phyloP scores from a whole-genome alignment of 305 asterid species.

The Ajuga reptans region DNA sequence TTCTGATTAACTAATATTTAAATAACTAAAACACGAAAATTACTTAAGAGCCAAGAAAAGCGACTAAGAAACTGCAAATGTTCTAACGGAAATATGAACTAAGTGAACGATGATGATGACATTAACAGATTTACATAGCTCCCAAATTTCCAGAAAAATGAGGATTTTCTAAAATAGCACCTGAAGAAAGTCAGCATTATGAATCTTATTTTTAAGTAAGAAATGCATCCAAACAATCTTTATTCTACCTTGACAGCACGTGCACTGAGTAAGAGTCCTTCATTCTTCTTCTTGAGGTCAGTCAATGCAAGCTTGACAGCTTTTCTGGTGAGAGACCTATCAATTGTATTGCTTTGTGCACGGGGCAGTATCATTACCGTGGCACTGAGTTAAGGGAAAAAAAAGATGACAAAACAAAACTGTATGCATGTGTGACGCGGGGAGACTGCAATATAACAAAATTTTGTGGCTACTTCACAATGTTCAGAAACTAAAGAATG shows the following conservation, averaged over 20 bases:
- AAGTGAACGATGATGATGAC: background rate
- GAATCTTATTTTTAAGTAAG: background rate
- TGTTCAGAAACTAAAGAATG: background rate
- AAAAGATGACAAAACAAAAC: slow-evolving; percentile 9
- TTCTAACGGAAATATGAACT: background rate
- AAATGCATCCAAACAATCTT: background rate
- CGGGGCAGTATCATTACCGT: slow-evolving; percentile 31
- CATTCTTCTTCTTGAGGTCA: slow-evolving; percentile 62
- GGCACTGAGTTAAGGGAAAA: slow-evolving; percentile 42
- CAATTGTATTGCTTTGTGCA: slow-evolving; percentile 28
- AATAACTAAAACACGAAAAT: background rate
- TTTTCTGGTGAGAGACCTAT: slow-evolving; percentile 50
- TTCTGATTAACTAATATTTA: no score
- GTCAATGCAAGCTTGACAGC: slow-evolving; percentile 65
- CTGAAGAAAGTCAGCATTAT: background rate
- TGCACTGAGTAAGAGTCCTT: slow-evolving; percentile 60
- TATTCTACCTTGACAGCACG: slow-evolving; percentile 66
- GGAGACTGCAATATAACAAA: background rate
- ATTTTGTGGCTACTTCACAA: background rate
- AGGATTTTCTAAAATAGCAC: background rate
- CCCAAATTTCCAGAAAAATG: background rate
- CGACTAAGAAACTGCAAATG: background rate
- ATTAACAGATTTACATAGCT: background rate
- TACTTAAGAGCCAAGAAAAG: background rate
- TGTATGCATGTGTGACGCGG: background rate